Evolutionary conservation across 192 early-diverging fungal genomes (phyloP), one percentile per base, ranked within the genome.

Genomic region (Coemansia sp.): DNA sequence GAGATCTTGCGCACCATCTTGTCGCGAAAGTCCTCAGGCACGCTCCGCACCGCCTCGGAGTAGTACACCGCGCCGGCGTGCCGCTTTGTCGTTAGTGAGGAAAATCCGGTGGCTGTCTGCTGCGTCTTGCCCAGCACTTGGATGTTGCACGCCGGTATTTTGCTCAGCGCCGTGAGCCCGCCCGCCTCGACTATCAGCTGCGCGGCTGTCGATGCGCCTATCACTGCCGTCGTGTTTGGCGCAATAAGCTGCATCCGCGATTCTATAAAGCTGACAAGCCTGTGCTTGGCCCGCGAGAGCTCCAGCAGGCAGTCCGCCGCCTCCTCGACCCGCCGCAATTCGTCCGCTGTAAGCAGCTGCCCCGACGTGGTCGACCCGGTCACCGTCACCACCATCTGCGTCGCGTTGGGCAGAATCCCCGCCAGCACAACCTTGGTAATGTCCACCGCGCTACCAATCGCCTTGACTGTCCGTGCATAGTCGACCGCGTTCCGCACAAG

Each of bases 71-170:
- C 86, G 2, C 96, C 96, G 2, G 79, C 82, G 57, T 98, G 90
- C 56, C 84, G 84, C 24, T 87, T 80, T 19, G 84, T 81, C 1
- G 87, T 84, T 25, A 79, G 30, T 18, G 74, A 60, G 7, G 76
- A 69, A 24, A 73, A 18, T 16, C 71, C 68, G 0, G 54, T 47
- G 1, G 62, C 56, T 8, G 61, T 38, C 1, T 70, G 59, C 7
- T 79, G 69, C 6, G 66, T 29, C 38, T 79, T 79, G 46, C 73
- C 75, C 10, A 91, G 59, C 11, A 94, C 85, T 59, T 90, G 82
- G 16, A 99, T 77, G 58, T 97, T 95, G 69, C 93, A 95, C 2
- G 93, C 84, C 0, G 97, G 92, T 40, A 99, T 92, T 67, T 93
- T 93, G 55, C 87, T 87, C 30, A 99, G 73, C 4, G 81, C 85